phyloP scores from a whole-genome alignment of 495 filamentous ascomycete species.

The Penicillium robsamsonii region DNA sequence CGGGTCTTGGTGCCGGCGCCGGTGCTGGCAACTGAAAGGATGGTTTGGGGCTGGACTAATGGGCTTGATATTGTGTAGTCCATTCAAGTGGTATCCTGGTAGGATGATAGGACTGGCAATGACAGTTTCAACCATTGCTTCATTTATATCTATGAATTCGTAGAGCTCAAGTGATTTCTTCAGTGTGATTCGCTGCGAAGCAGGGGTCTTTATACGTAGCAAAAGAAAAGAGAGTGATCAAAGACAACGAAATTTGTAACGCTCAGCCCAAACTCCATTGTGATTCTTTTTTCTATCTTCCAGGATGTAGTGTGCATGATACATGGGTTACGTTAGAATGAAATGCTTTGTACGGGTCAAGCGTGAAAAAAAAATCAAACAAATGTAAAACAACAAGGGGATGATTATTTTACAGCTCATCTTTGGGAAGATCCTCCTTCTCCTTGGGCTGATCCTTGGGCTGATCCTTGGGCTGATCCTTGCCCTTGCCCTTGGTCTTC shows the following conservation, averaged over 20 bases:
- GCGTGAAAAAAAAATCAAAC: slow-evolving; percentile 5
- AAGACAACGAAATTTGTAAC: slow-evolving; percentile 3
- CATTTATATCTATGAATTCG: not conserved
- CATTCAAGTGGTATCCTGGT: not conserved
- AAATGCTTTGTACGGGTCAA: slow-evolving; percentile 21
- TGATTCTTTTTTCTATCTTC: slow-evolving; percentile 25
- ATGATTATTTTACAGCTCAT: slow-evolving; percentile 38
- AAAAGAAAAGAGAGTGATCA: not conserved
- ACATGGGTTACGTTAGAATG: slow-evolving; percentile 19
- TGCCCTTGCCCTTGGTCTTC: slow-evolving; percentile 30
- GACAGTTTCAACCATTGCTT: not conserved
- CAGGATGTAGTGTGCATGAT: slow-evolving; percentile 20
- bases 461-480: slow-evolving; percentile 16
- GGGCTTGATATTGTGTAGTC: not conserved
- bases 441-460: not conserved
- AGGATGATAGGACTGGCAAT: not conserved
- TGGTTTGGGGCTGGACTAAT: not conserved
- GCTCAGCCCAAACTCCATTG: slow-evolving; percentile 20
- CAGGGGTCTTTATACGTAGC: not conserved
- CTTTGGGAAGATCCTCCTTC: slow-evolving; percentile 35
- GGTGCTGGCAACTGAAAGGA: not conserved
- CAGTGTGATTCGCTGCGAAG: not conserved
- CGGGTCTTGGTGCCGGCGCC: not conserved
- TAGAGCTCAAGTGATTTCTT: not conserved
- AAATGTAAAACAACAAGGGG: slow-evolving; percentile 6